Percentiles rank a stretch among this genome's conserved stretches.
Evolutionary conservation across 208 protist genomes (phyloP).

Genomic region (Naegleria gruberi): DNA sequence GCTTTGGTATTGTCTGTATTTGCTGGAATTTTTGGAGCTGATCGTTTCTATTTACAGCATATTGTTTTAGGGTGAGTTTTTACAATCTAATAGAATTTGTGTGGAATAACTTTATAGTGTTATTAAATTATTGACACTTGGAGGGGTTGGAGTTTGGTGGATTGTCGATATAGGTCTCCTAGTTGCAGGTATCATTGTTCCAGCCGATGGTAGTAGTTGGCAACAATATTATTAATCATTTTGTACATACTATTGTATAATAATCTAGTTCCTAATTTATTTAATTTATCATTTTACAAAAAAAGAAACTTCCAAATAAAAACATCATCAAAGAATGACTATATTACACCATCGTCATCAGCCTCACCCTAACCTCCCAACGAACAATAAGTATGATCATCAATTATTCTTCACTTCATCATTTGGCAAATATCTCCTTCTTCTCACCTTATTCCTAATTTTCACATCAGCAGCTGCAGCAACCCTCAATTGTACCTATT

Average conservation of each 20-base stretch:
- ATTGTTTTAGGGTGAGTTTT: background rate
- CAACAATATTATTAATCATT: background rate
- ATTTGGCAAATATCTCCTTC: too few relatives aligned
- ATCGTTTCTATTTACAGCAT: background rate
- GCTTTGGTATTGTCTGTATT: background rate
- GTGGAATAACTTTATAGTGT: background rate
- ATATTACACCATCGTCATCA: too few relatives aligned
- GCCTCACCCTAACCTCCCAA: too few relatives aligned
- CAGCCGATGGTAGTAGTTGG: background rate
- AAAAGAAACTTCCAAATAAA: too few relatives aligned
- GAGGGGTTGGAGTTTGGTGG: constrained; percentile 10
- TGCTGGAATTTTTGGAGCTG: background rate
- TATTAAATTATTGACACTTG: background rate
- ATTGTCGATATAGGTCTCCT: background rate
- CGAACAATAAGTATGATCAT: too few relatives aligned
- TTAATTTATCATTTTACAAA: too few relatives aligned
- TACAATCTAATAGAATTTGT: background rate
- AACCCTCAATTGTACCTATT: background rate
- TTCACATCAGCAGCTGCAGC: too few relatives aligned
- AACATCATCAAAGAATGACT: too few relatives aligned
- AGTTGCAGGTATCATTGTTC: background rate
- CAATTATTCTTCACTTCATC: too few relatives aligned
- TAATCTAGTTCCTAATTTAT: too few relatives aligned
- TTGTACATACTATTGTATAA: too few relatives aligned
- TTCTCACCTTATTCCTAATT: too few relatives aligned